phyloP scores from a whole-genome alignment of 306 rosid species.

The Phaseolus lunatus region DNA sequence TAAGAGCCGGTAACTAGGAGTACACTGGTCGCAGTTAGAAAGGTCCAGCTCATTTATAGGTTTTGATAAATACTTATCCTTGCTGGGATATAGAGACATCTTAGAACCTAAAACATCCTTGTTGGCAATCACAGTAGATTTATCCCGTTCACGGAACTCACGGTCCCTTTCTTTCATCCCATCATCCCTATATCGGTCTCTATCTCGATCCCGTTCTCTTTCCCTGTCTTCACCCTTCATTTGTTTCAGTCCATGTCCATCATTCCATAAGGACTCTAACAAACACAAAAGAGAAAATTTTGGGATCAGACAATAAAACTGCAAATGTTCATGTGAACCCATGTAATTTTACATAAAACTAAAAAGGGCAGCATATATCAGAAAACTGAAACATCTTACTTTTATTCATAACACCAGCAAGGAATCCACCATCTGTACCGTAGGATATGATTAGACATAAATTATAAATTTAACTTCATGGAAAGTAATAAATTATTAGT shows the following conservation, averaged over 20 bases:
- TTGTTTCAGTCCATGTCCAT: conserved; percentile 69
- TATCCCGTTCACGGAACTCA: conserved; percentile 81
- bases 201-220: conserved; percentile 55
- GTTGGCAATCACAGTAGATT: conserved; percentile 55
- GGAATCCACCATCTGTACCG: conserved; percentile 90
- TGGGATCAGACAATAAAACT: conserved; percentile 35
- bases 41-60: conserved; percentile 99
- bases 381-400: conserved; percentile 56
- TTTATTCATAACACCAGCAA: conserved; percentile 98
- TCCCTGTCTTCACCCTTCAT: conserved; percentile 84
- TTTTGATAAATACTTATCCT: conserved; percentile 88
- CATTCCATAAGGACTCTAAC: conserved; percentile 66
- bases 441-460: conserved; percentile 58
- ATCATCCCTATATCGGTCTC: conserved; percentile 60
- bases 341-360: conserved; percentile 29
- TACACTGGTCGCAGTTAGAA: conserved; percentile 93
- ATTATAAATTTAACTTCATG: conserved; percentile 33
- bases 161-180: conserved; percentile 80
- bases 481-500: conserved; percentile 39
- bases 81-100: conserved; percentile 77
- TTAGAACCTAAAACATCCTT: conserved; percentile 76
- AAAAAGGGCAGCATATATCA: conserved; percentile 31
- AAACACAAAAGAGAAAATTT: conserved; percentile 40
- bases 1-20: conserved; percentile 95
- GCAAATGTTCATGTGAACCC: conserved; percentile 33